Evolutionary conservation across 2,329 filamentous ascomycete genomes (phyloP), one percentile per base, ranked within the genome.

Genomic region (Fusarium dlaminii): DNA sequence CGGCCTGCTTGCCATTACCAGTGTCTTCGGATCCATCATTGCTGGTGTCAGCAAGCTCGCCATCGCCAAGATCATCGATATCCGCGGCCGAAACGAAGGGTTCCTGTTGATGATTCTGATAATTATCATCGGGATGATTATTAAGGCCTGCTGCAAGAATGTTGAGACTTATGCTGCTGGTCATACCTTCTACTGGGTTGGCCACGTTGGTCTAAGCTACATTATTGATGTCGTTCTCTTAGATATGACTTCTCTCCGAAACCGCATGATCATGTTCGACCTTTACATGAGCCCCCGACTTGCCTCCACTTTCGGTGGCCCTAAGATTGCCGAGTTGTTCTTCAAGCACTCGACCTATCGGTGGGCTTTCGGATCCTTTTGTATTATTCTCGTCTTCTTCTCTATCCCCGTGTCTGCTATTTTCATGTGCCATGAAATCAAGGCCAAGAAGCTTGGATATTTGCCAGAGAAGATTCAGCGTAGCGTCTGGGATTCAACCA

Each of bases 101-200:
- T 86, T 87, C 76, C 67, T 81, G 18, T 73, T 84, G 46, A 83
- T 83, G 71, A 75, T 87, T 20, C 43, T 84, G 34, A 79, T 87
- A 34, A 84, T 83, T 67, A 82, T 88, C 69, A 79, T 90, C 63
- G 85, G 87, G 13, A 88, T 91, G 78, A 86, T 91, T 72, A 87
- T 93, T 81, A 92, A 91, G 83, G 91, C 91, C 22, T 84, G 85
- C 3, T 91, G 86, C 77, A 82, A 87, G 43, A 87, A 87, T 66
- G 84, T 92, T 39, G 83, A 87, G 71, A 88, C 87, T 6, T 92
- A 90, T 78, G 87, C 87, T 51, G 90, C 89, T 10, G 90, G 87
- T 32, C 86, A 91, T 72, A 89, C 91, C 8, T 89, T 93, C 66
- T 92, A 91, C 78, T 90, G 88, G 79, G 87, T 90, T 49, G 91